phyloP scores from a whole-genome alignment of 345 rosid genomes.

The Populus euphratica region DNA sequence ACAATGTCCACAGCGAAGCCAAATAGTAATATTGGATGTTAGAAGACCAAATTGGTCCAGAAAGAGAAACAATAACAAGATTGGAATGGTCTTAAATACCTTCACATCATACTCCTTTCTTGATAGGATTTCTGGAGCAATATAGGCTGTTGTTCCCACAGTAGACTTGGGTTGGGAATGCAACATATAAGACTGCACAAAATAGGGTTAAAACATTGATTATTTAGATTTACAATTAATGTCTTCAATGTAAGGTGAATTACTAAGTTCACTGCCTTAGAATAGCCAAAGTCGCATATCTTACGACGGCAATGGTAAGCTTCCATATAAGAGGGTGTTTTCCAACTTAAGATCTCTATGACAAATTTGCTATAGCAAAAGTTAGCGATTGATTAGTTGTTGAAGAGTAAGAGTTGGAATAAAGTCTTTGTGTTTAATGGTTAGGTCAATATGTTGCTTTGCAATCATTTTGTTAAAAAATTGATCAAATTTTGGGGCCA shows the following conservation, averaged over 20 bases:
- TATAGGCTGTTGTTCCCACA: constrained; percentile 26
- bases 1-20: neutral
- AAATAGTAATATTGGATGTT: neutral
- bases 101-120: constrained; percentile 24
- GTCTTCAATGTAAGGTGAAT: neutral
- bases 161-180: constrained; percentile 30
- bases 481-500: too few species aligned
- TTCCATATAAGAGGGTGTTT: constrained; percentile 23
- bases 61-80: neutral
- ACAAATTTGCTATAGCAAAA: constrained; percentile 21
- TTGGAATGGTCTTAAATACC: neutral
- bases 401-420: too few species aligned
- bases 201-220: neutral
- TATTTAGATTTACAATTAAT: neutral
- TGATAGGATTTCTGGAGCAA: constrained; percentile 25
- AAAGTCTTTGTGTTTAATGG: too few species aligned
- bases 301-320: constrained; percentile 10
- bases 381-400: neutral
- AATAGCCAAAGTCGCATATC: constrained; percentile 28
- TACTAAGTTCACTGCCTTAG: constrained; percentile 14
- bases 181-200: constrained; percentile 16
- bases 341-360: constrained; percentile 28
- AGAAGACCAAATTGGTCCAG: neutral
- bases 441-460: too few species aligned
- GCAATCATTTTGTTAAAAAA: too few species aligned